Evolutionary conservation across 2,329 filamentous ascomycete genomes (phyloP).

Genomic region (Colletotrichum destructivum): DNA sequence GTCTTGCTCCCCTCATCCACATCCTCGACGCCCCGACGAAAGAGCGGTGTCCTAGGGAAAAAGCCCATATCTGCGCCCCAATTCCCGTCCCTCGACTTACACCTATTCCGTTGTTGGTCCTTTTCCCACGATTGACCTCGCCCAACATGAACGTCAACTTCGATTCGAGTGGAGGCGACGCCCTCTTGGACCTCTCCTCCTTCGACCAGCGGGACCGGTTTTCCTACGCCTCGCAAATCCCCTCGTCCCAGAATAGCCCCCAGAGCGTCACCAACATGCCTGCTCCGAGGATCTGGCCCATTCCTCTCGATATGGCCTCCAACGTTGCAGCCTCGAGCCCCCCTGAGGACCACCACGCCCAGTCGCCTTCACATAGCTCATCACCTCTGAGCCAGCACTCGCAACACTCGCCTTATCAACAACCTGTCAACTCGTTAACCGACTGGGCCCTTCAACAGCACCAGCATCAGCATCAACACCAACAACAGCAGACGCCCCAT

Average conservation of each 20-base stretch:
- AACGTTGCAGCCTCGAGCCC: slow-evolving; percentile 64
- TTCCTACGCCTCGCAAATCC: slow-evolving; percentile 62
- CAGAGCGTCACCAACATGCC: slow-evolving; percentile 49
- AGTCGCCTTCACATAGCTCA: slow-evolving; percentile 61
- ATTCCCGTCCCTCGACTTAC: slow-evolving; percentile 45
- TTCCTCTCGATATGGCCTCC: slow-evolving; percentile 68
- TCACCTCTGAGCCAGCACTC: slow-evolving; percentile 66
- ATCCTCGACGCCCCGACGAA: slow-evolving; percentile 47
- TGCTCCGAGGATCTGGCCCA: slow-evolving; percentile 62
- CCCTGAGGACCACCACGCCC: slow-evolving; percentile 61
- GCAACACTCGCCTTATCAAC: slow-evolving; percentile 69
- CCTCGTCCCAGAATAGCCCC: slow-evolving; percentile 43
- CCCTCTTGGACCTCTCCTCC: slow-evolving; percentile 71
- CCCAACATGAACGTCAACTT: slow-evolving; percentile 72
- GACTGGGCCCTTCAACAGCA: slow-evolving; percentile 75
- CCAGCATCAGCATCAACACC: slow-evolving; percentile 67
- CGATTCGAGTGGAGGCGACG: slow-evolving; percentile 70
- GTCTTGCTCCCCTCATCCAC: slow-evolving; percentile 27
- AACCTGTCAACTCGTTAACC: slow-evolving; percentile 66
- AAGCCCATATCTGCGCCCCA: slow-evolving; percentile 43
- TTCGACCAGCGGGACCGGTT: slow-evolving; percentile 73
- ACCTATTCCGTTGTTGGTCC: slow-evolving; percentile 49
- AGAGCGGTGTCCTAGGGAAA: slow-evolving; percentile 61
- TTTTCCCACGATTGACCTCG: slow-evolving; percentile 47
- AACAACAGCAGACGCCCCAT: slow-evolving; percentile 51